Percentiles rank a stretch among this genome's conserved stretches.
These are phyloP conservation scores for Exophiala viscosa DNA, from an alignment of 2,329 filamentous ascomycete species.

Conservation along the genomic window DNA sequence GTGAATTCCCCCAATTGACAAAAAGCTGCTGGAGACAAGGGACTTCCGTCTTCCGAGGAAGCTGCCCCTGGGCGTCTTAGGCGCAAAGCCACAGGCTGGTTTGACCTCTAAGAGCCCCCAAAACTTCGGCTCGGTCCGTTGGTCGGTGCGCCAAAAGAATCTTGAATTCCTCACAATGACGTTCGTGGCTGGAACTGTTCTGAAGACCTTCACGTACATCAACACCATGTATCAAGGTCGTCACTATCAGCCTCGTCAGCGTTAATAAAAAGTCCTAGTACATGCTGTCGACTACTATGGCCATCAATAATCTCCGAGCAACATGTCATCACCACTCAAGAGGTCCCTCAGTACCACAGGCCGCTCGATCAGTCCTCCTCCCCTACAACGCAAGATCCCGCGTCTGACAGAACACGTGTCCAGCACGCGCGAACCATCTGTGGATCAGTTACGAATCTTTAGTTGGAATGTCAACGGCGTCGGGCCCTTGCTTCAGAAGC, in stretches of 20 bases:
- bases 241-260: background rate
- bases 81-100: background rate
- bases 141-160: background rate
- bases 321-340: slow-evolving; percentile 12
- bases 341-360: slow-evolving; percentile 13
- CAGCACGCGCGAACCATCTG: background rate
- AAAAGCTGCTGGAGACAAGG: too few species aligned
- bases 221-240: background rate
- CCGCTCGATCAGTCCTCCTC: slow-evolving; percentile 15
- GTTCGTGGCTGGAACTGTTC: background rate
- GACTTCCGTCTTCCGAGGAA: too few species aligned
- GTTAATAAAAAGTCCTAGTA: background rate
- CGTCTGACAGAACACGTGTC: slow-evolving; percentile 9
- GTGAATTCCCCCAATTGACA: too few species aligned
- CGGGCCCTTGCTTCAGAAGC: slow-evolving; percentile 39
- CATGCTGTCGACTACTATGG: background rate
- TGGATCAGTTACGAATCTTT: slow-evolving; percentile 32
- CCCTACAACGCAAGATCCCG: slow-evolving; percentile 14
- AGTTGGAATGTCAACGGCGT: slow-evolving; percentile 52
- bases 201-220: background rate
- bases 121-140: slow-evolving; percentile 1
- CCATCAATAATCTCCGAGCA: background rate
- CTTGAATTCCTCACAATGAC: background rate
- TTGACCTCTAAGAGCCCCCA: background rate
- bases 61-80: background rate